Percentiles rank a stretch among this genome's conserved stretches.
These are phyloP conservation scores for Nemania abortiva DNA, from an alignment of 2,329 filamentous ascomycete genomes.

Conservation along the genomic window DNA sequence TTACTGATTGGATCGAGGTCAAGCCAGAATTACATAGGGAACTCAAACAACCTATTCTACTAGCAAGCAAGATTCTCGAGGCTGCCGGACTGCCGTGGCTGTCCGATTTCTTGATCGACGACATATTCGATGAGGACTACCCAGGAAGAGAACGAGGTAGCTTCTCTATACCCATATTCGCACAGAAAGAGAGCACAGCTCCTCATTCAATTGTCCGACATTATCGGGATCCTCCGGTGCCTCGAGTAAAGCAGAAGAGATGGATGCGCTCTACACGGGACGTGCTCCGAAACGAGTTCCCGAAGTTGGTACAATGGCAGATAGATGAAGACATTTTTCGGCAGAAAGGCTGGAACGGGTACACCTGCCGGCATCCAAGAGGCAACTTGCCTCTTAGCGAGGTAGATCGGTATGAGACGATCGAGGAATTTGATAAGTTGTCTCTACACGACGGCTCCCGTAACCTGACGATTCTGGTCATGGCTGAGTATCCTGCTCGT, in stretches of 20 bases:
- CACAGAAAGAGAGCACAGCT: conserved; percentile 13
- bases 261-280: conserved; percentile 44
- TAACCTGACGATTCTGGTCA: conserved; percentile 48
- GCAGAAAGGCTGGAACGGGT: conserved; percentile 51
- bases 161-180: background rate
- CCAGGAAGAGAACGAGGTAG: conserved; percentile 42
- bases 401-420: conserved; percentile 45
- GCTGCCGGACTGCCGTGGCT: conserved; percentile 50
- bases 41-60: conserved; percentile 50
- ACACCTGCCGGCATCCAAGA: conserved; percentile 52
- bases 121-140: conserved; percentile 50
- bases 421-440: conserved; percentile 43
- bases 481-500: conserved; percentile 49
- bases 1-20: conserved; percentile 46
- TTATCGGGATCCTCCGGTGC: conserved; percentile 45
- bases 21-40: conserved; percentile 43
- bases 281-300: conserved; percentile 39
- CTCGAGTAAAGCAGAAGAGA: conserved; percentile 32
- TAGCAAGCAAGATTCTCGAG: conserved; percentile 50
- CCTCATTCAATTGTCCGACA: conserved; percentile 47
- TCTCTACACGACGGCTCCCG: conserved; percentile 37
- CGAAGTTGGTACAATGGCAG: conserved; percentile 49
- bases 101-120: conserved; percentile 51
- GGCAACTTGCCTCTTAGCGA: conserved; percentile 41
- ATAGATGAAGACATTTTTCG: conserved; percentile 50